Evolutionary conservation across 139 green algal species (phyloP), one percentile per base, ranked within the genome.

Genomic region (Coelastrella sp.): DNA sequence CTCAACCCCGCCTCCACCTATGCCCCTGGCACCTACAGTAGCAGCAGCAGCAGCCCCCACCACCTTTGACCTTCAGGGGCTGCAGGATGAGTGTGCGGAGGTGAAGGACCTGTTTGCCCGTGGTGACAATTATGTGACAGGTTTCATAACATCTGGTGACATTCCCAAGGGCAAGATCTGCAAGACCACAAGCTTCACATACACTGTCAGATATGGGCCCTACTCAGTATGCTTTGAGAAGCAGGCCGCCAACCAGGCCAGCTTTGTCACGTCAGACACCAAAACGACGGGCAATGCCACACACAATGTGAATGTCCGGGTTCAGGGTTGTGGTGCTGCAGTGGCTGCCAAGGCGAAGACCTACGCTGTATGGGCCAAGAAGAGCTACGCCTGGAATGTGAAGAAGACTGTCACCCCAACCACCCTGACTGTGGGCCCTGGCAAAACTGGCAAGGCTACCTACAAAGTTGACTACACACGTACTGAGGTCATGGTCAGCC

Each of bases 41-140:
- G 68, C 85, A 70, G 85, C 85, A 68, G 70, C 49, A 25, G 12
- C 85, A n/a, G 11, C 85, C 17, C 70, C 85, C 76, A 66, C 25
- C 60, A 79, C 83, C 27, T 68, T 35, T 15, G 35, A 81, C 7
- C 79, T 91, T 4, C 20, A 87, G 27, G 87, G 87, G n/a, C 57
- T 91, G 79, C 78, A 87, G 68, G 78, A 91, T 22, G 88, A 88
- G 81, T 91, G 88, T 24, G 81, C 88, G 27, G 88, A 91, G 3
- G 70, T 91, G 12, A 63, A 19, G 4, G 88, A 91, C 19, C 57
- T 35, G 25, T 91, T 91, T 78, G 58, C 49, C 12, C 59, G 56
- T 8, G 88, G 88, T 57, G 22, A 70, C 7, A 73, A n/a, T 58
- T 76, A 72, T 12, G 49, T 73, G 0, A 83, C 58, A 11, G 88